Evolutionary conservation across 495 filamentous ascomycete species (phyloP), one percentile per base, ranked within the genome.

Genomic region (Zalerion maritima): DNA sequence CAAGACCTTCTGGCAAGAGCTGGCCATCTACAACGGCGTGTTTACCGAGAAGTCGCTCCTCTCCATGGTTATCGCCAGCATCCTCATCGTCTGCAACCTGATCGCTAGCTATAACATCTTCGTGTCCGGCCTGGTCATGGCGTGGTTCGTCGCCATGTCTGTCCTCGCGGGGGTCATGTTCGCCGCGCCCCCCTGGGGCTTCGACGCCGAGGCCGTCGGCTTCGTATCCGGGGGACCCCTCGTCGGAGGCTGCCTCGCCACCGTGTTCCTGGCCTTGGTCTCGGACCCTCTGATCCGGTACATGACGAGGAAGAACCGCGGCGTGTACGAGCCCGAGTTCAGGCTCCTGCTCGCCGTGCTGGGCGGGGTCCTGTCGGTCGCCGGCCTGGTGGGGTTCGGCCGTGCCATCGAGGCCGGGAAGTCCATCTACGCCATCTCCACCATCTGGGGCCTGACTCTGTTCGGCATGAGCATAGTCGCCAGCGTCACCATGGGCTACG

Each of bases 281-380:
- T 48, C 53, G 5, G 59, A 62, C 32, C 47, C 35, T 26, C 35
- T 55, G 6, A 46, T 49, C n/a, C 53, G 49, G 29, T 34, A 30
- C 24, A 48, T 62, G 45, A 45, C 58, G n/a, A 41, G 48, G 6
- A 41, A 36, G 13, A 64, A 64, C 28, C 49, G 54, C 5, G 55
- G 50, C 13, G 47, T 55, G 30, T 63, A 58, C 34, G 59, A 63
- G 25, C 58, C 59, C 5, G 59, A 63, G 33, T 62, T 61, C 27
- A 46, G 59, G 3, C 50, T 63, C 22, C 41, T 58, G 11, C 38
- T 62, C 18, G 38, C 58, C 4, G 36, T 54, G 9, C 43, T 61
- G 5, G 54, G 49, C 10, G 42, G 54, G 5, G 12, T 56, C 3
- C 34, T 58, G 4, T 48, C 46, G 2, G 42, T 56, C 10, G 50